Evolutionary conservation across 2,329 filamentous ascomycete genomes (phyloP).

Genomic region (Colletotrichum siamense): DNA sequence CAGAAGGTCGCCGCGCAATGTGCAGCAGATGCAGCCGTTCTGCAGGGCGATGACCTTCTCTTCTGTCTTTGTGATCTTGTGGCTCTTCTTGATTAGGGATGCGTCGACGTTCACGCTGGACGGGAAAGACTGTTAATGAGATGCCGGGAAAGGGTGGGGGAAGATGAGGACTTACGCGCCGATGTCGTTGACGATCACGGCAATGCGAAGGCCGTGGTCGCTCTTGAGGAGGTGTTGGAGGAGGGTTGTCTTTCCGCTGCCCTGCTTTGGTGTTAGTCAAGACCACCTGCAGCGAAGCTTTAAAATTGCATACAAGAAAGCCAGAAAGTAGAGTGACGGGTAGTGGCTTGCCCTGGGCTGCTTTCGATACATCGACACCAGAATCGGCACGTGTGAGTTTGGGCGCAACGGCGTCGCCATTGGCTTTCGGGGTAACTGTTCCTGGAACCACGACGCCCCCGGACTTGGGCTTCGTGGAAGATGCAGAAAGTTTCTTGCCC

Average conservation of each 20-base stretch:
- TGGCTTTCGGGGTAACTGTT: neutral
- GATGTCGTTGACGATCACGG: slow-evolving; percentile 78
- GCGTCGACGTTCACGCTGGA: slow-evolving; percentile 69
- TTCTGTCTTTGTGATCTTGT: slow-evolving; percentile 61
- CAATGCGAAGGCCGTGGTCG: slow-evolving; percentile 71
- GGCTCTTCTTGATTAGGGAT: slow-evolving; percentile 60
- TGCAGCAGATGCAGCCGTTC: slow-evolving; percentile 81
- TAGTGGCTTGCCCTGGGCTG: slow-evolving; percentile 35
- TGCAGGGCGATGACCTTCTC: slow-evolving; percentile 73
- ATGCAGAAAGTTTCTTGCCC: slow-evolving; percentile 7
- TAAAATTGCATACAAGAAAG: slow-evolving; percentile 50
- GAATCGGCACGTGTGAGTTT: slow-evolving; percentile 12
- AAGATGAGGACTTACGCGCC: slow-evolving; percentile 48
- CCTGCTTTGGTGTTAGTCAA: slow-evolving; percentile 41
- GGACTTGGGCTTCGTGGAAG: neutral
- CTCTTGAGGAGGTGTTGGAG: slow-evolving; percentile 72
- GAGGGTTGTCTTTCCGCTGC: slow-evolving; percentile 74
- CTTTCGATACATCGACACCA: neutral
- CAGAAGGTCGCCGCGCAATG: slow-evolving; percentile 72
- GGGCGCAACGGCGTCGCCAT: neutral
- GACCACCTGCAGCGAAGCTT: too few species aligned
- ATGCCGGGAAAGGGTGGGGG: neutral
- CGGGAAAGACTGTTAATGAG: fast-evolving
- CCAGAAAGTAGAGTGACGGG: slow-evolving; percentile 67
- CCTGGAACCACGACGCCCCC: neutral